A percentile compares a stretch with the other conserved stretches of the same genome.
Conservation (phyloP, 129 eudicot genomes). For the Artemisia tridentata region DNA sequence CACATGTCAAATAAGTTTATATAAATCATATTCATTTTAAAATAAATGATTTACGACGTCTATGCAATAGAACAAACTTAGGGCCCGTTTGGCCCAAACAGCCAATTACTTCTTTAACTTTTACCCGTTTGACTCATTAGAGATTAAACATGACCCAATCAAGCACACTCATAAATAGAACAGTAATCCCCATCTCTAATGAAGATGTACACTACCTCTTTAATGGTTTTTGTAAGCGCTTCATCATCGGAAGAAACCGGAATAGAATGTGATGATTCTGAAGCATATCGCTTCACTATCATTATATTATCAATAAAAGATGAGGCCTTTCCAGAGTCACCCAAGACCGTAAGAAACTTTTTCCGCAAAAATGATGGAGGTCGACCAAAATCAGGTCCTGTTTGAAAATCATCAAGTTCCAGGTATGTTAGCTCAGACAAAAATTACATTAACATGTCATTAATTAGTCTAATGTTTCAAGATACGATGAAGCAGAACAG, state of each 20-base stretch:
- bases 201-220: constrained; percentile 55
- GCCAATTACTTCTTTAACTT: background rate
- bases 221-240: constrained; percentile 72
- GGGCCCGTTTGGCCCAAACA: no score
- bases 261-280: constrained; percentile 78
- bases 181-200: background rate
- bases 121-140: background rate
- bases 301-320: constrained; percentile 73
- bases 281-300: constrained; percentile 87
- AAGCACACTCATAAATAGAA: background rate
- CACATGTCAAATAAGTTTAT: background rate
- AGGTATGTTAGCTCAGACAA: background rate
- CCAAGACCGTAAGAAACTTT: constrained; percentile 68
- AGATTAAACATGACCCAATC: background rate
- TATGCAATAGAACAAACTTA: background rate
- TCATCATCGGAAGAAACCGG: constrained; percentile 87
- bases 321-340: constrained; percentile 72
- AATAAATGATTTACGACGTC: background rate
- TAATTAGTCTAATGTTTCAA: background rate
- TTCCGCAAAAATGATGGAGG: constrained; percentile 69
- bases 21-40: background rate
- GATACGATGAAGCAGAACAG: background rate
- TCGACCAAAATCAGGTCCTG: constrained; percentile 92
- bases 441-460: constrained; percentile 18
- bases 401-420: constrained; percentile 14